Conservation (phyloP, 2,329 filamentous ascomycete species). For the Ophiocordyceps camponoti-rufipedis region DNA sequence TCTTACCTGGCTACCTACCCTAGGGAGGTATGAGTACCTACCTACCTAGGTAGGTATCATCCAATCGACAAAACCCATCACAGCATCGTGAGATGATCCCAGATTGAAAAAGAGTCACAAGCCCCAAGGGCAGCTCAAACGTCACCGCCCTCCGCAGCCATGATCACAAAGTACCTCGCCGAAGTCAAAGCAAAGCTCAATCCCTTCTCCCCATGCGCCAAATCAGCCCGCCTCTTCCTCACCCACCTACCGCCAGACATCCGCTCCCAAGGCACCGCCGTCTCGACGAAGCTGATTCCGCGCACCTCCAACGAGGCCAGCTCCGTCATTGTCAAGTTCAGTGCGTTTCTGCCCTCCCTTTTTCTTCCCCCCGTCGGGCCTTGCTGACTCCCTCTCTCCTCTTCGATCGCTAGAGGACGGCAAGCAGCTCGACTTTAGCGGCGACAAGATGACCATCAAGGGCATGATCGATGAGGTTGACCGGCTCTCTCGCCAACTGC, state of each 20-base stretch:
- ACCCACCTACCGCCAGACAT: slow-evolving; percentile 68
- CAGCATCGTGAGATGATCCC: too few relatives aligned
- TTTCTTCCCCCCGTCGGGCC: background rate
- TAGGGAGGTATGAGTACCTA: too few relatives aligned
- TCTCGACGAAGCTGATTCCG: slow-evolving; percentile 61
- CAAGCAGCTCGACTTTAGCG: slow-evolving; percentile 70
- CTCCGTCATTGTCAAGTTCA: slow-evolving; percentile 66
- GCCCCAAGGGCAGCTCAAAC: background rate
- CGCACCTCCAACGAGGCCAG: slow-evolving; percentile 50
- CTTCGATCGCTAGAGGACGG: slow-evolving; percentile 55
- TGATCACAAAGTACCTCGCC: slow-evolving; percentile 79
- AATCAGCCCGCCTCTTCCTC: slow-evolving; percentile 76
- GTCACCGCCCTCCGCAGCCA: slow-evolving; percentile 17
- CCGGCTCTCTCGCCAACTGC: slow-evolving; percentile 65
- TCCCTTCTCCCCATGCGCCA: slow-evolving; percentile 65
- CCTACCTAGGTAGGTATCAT: too few relatives aligned
- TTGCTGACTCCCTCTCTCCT: background rate
- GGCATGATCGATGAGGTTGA: slow-evolving; percentile 80
- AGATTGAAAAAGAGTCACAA: background rate
- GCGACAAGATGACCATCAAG: slow-evolving; percentile 66
- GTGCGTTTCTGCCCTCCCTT: slow-evolving; percentile 28
- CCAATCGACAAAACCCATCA: too few relatives aligned
- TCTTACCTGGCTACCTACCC: too few relatives aligned
- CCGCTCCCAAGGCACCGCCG: slow-evolving; percentile 52
- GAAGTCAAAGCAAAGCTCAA: slow-evolving; percentile 79